Percentiles rank a stretch among this genome's conserved stretches.
Conservation (phyloP, 768 basidiomycete species). For the Xerocomus spinulosus region DNA sequence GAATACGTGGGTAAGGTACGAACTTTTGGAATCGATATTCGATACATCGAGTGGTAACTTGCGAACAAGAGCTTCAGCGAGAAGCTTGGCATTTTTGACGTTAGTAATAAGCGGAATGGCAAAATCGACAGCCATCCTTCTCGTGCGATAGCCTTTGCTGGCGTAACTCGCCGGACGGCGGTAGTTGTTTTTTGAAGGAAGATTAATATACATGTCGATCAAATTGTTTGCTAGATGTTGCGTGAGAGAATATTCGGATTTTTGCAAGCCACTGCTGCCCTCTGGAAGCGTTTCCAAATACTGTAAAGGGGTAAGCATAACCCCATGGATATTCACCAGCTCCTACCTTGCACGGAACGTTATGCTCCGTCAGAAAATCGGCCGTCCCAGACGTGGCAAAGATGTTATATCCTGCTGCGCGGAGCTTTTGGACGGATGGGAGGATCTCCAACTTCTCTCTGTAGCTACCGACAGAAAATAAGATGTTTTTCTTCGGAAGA, state of each 20-base stretch:
- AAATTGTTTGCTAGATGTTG: slow-evolving; percentile 95
- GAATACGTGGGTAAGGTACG: slow-evolving; percentile 84
- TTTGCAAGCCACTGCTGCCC: slow-evolving; percentile 70
- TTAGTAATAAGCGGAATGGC: slow-evolving; percentile 97
- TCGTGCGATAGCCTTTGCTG: slow-evolving; percentile 93
- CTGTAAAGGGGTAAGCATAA: slow-evolving; percentile 34
- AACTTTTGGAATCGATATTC: slow-evolving; percentile 88
- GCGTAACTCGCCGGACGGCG: slow-evolving; percentile 95
- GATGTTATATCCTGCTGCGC: slow-evolving; percentile 88
- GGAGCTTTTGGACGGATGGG: slow-evolving; percentile 93
- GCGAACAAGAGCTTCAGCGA: slow-evolving; percentile 88
- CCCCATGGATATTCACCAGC: not conserved
- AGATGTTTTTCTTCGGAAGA: slow-evolving; percentile 93
- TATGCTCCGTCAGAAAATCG: slow-evolving; percentile 96
- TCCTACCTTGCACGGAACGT: slow-evolving; percentile 88
- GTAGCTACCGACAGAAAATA: slow-evolving; percentile 95
- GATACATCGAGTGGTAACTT: slow-evolving; percentile 90
- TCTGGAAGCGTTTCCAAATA: slow-evolving; percentile 88
- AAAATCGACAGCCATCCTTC: slow-evolving; percentile 98
- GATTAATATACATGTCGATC: slow-evolving; percentile 99
- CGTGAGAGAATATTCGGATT: slow-evolving; percentile 95
- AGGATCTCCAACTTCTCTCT: slow-evolving; percentile 96
- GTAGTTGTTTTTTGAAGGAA: slow-evolving; percentile 97
- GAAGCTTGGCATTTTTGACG: slow-evolving; percentile 96
- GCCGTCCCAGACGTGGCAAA: slow-evolving; percentile 97